A percentile compares a stretch with the other conserved stretches of the same genome.
phyloP scores from a whole-genome alignment of 495 filamentous ascomycete genomes.

The Copromyces sp. region DNA sequence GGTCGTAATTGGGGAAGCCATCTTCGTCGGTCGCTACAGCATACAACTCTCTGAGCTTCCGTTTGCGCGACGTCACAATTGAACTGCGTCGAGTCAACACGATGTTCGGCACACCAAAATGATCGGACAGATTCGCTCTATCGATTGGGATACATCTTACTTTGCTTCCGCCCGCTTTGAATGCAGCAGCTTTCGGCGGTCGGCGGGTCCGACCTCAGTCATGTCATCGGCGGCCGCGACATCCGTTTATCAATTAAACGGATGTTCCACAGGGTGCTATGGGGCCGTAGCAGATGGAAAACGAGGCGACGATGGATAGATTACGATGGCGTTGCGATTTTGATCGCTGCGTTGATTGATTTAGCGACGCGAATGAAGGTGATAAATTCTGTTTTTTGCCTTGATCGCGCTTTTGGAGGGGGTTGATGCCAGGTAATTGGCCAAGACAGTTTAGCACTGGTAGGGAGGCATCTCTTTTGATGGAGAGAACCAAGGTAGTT shows the following conservation, averaged over 20 bases:
- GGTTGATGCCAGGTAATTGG: not conserved
- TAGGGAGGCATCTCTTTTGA: not conserved
- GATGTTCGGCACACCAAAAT: slow-evolving; percentile 28
- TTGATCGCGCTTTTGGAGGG: slow-evolving; percentile 1
- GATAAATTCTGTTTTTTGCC: slow-evolving; percentile 24
- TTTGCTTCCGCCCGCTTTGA: slow-evolving; percentile 41
- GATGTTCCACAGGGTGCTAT: slow-evolving; percentile 28
- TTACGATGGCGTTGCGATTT: slow-evolving; percentile 60
- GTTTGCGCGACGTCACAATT: slow-evolving; percentile 68
- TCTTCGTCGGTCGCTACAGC: slow-evolving; percentile 42
- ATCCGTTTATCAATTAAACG: slow-evolving; percentile 49
- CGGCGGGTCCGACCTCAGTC: slow-evolving; percentile 47
- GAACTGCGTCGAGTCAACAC: slow-evolving; percentile 45
- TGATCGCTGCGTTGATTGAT: slow-evolving; percentile 21
- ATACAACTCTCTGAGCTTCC: slow-evolving; percentile 75
- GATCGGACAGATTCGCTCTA: slow-evolving; percentile 35
- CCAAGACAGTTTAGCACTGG: not conserved
- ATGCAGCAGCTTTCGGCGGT: slow-evolving; percentile 45
- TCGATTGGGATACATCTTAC: slow-evolving; percentile 30
- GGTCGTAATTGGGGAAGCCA: slow-evolving; percentile 33
- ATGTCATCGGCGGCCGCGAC: slow-evolving; percentile 46
- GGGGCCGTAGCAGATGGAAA: slow-evolving; percentile 20
- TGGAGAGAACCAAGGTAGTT: not conserved
- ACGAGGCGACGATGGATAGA: slow-evolving; percentile 40
- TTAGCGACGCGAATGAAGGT: slow-evolving; percentile 12